Evolutionary conservation across 2,329 filamentous ascomycete genomes (phyloP), one percentile per base, ranked within the genome.

Genomic region (Trichoderma brevicompactum): DNA sequence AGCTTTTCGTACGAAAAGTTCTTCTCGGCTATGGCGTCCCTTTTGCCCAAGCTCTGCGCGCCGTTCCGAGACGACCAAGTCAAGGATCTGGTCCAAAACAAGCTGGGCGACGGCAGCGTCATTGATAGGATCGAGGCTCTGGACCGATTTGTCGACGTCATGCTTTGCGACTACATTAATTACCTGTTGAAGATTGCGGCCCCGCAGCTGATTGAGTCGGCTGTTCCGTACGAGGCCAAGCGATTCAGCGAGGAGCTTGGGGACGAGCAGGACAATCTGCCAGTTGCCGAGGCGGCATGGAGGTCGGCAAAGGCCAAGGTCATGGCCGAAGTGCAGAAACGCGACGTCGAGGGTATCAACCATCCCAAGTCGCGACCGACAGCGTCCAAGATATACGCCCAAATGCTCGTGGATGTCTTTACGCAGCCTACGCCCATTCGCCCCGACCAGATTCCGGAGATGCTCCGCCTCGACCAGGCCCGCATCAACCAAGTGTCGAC

Each of bases 1-100:
- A 87, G 86, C 56, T 94, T 94, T 74, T 94, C 91, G 0, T 94
- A 94, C 69, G 88, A 91, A 69, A 89, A 87, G 66, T 94, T 94
- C 77, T 94, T 94, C 73, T 80, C 83, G 2, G 90, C 92, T 68
- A 92, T 94, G 83, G 87, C 87, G 1, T 85, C 86, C 2, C 83
- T 95, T 53, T 80, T 95, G 55, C 91, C 91, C 6, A 91, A 91
- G 73, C 85, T 95, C 13, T 94, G 92, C 71, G 92, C 92, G 0
- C 92, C 92, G 0, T 88, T 92, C 73, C 84, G 92, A n/a, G 92
- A 95, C 72, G 86, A 86, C 4, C 88, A 92, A 73, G 89, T 92
- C 65, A 89, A 90, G 73, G 82, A 84, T 2, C 77, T 94, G 19
- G 81, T 88, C 1, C 85, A 89, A 56, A 86, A 88, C 66, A 85